Base-by-base conservation (phyloP, 495 filamentous ascomycete genomes). In the Pyronema domesticum region DNA sequence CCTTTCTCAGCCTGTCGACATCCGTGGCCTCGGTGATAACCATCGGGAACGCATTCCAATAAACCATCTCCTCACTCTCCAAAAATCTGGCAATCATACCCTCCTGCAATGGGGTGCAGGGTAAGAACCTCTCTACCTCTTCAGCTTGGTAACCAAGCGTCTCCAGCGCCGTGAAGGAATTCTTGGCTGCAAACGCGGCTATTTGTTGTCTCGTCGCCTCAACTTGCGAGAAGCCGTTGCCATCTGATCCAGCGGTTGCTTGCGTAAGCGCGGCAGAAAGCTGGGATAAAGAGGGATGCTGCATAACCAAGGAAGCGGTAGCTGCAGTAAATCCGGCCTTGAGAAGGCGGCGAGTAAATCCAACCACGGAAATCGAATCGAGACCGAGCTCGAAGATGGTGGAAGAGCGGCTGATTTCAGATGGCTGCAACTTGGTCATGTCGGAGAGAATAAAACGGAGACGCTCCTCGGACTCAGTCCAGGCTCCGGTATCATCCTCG, bases 371-470 rank as follows among this genome's bases (percentile, higher is more conserved):
- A 11, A 94, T 85, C 0, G 85, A 89, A 63, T 91, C 87, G 6
- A 89, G 70, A 0, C 86, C 86, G 1, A 93, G 68, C 50, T 91
- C 84, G 59, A 86, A 93, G 34, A 93, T 77, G 33, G 75, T 89
- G 0, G 81, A 76, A 0, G 69, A 69, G 13, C 70, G 68, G 1
- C 63, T 69, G 36, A 88, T 72, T 0, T 71, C 65, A 3, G 58
- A 60, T 0, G 53, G 36, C 7, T 73, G 58, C 6, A 79, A 58
- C 1, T 65, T 56, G 9, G 74, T 68, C 46, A 80, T 70, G 6
- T 68, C 59, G 0, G 70, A 64, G n/a, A 89, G 63, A 8, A 75
- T 69, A n/a, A 60, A 51, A 0, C 72, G 66, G 18, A 89, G 70
- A 18, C 68, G 65, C 15, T 63, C 58, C 34, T 76, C 79, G 6